Conservation (phyloP, 2,329 filamentous ascomycete genomes). For the Trichophyton equinum region DNA sequence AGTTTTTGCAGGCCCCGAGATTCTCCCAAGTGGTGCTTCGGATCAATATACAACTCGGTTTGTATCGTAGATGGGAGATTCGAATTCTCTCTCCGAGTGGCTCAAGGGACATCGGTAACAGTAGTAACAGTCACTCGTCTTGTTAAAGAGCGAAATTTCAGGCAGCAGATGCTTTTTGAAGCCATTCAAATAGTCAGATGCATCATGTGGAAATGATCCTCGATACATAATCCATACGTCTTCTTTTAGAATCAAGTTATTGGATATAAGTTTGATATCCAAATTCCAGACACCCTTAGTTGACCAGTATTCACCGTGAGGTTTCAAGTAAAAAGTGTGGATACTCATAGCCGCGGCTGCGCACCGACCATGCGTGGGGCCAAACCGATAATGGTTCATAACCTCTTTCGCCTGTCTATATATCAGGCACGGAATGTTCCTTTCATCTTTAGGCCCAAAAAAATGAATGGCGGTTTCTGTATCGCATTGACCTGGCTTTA, state of each 20-base stretch:
- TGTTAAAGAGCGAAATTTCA: too few relatives aligned
- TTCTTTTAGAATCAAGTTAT: neutral
- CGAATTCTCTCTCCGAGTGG: neutral
- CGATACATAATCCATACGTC: neutral
- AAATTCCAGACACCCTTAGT: neutral
- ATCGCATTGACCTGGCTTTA: neutral
- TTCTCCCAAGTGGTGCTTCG: neutral
- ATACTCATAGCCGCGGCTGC: neutral
- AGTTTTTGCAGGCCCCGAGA: neutral
- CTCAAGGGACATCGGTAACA: neutral
- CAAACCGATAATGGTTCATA: conserved; percentile 1
- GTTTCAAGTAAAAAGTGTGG: neutral
- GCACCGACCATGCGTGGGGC: neutral
- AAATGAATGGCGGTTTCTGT: neutral
- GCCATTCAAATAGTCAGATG: neutral
- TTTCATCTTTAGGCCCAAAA: neutral
- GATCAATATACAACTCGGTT: neutral
- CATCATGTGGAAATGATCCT: neutral
- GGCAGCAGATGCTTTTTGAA: neutral
- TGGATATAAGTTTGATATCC: neutral
- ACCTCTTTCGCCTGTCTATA: neutral
- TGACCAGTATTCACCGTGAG: too few relatives aligned
- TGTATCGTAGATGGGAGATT: neutral
- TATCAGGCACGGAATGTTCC: neutral
- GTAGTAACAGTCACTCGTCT: neutral